phyloP scores from a whole-genome alignment of 2,329 filamentous ascomycete genomes.

The Fusarium lateritium region DNA sequence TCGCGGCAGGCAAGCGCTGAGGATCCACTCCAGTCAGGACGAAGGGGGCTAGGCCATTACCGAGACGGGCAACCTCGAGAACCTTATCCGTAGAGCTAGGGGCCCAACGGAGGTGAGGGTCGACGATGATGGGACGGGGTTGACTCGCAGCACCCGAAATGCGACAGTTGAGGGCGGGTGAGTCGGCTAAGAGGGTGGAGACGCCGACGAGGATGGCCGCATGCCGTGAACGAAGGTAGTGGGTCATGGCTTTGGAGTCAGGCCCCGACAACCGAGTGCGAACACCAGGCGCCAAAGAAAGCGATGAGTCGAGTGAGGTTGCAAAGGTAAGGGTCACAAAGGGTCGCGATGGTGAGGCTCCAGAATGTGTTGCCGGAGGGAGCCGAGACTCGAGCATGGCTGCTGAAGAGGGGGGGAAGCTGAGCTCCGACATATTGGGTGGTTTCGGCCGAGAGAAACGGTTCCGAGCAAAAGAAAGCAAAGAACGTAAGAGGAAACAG shows the following conservation, averaged over 20 bases:
- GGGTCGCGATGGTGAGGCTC: conserved; percentile 47
- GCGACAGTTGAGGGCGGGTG: conserved; percentile 88
- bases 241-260: conserved; percentile 91
- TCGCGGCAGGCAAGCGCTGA: conserved; percentile 61
- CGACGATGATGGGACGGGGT: conserved; percentile 85
- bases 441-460: not conserved
- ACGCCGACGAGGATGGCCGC: conserved; percentile 89
- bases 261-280: conserved; percentile 88
- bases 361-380: conserved; percentile 38
- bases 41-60: conserved; percentile 80
- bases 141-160: conserved; percentile 75
- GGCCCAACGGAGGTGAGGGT: conserved; percentile 83
- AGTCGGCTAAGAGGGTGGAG: conserved; percentile 86
- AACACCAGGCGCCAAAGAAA: conserved; percentile 83
- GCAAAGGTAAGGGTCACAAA: conserved; percentile 91
- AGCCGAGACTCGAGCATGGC: conserved; percentile 54
- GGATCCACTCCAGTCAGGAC: conserved; percentile 70
- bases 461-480: not conserved
- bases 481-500: not conserved
- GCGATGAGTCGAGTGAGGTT: conserved; percentile 86
- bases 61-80: conserved; percentile 73
- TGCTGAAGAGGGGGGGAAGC: conserved; percentile 52
- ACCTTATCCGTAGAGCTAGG: conserved; percentile 74
- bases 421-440: conserved; percentile 55
- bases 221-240: conserved; percentile 86